Evolutionary conservation across 2,329 filamentous ascomycete species (phyloP), one percentile per base, ranked within the genome.

Genomic region (Ophiocordyceps sinensis): DNA sequence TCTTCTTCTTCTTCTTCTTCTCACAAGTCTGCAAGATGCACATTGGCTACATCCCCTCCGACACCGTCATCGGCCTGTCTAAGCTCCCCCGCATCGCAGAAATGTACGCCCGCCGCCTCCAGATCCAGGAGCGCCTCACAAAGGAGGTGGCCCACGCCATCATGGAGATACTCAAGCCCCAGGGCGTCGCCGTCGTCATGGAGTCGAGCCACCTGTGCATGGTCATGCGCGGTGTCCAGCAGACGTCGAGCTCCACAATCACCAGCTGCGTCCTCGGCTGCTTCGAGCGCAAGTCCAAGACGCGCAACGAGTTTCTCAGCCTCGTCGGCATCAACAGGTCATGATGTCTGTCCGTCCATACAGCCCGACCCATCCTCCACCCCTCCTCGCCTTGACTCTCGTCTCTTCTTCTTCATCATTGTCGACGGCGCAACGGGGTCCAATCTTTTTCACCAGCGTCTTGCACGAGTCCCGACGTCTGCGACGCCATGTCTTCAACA

Each of bases 191-290:
- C 17, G 91, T 98, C 3, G 89, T 98, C 44, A 94, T 98, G 82
- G 91, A 98, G 57, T 93, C 85, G 13, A 88, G 79, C 55, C 91
- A 98, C 64, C 68, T 96, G 37, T 98, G 91, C 69, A 98, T 96
- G 89, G 87, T 94, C 14, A 96, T 95, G 88, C 78, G 91, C 37
- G 91, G 91, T n/a, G 89, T 98, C 10, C 77, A 95, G 59, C 95
- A 98, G 70, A 87, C 86, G 0, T 76, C 73, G 34, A 80, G 84
- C 39, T 82, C 76, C 15, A 96, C 91, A 7, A 91, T 93, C 31
- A 98, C 91, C 15, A 95, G 87, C 66, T 96, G 89, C 59, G 93
- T 98, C 64, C 75, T 96, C n/a, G 91, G 91, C 32, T 88, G 87
- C 54, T 94, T 98, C 71, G 81, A 94, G 56, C 81, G 80, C 45